Percentiles rank a stretch among this genome's conserved stretches.
These are phyloP conservation scores for Fusarium sp. DNA, from an alignment of 2,329 filamentous ascomycete genomes.

Conservation along the genomic window DNA sequence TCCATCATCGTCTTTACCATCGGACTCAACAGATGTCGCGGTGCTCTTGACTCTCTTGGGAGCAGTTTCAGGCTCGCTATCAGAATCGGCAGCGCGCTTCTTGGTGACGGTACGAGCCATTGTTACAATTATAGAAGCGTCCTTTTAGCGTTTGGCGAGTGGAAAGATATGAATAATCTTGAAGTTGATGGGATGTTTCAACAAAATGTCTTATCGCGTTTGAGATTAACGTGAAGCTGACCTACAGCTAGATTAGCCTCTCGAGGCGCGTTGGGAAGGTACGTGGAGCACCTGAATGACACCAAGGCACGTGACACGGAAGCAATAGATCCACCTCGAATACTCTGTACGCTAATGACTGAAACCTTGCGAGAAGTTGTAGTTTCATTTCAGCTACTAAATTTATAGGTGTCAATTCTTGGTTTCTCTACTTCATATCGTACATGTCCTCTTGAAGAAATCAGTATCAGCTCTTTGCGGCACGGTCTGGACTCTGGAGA, in stretches of 20 bases:
- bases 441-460: neutral
- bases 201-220: neutral
- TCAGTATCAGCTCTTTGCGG: neutral
- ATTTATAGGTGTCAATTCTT: neutral
- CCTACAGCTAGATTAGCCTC: conserved; percentile 4
- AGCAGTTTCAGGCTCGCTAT: conserved; percentile 50
- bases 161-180: neutral
- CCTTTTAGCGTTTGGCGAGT: neutral
- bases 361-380: neutral
- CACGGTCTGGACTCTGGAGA: conserved; percentile 1
- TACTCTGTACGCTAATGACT: conserved; percentile 1
- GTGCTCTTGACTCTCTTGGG: conserved; percentile 59
- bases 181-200: conserved; percentile 1
- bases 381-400: conserved; percentile 7
- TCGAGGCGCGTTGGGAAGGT: conserved; percentile 26
- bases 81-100: conserved; percentile 55
- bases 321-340: conserved; percentile 3
- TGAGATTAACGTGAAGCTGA: conserved; percentile 17
- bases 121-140: neutral
- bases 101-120: conserved; percentile 43
- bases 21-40: conserved; percentile 37
- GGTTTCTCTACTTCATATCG: neutral
- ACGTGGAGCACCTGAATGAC: conserved; percentile 35
- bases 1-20: conserved; percentile 59
- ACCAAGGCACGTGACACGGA: conserved; percentile 44